Percentiles rank a stretch among this genome's conserved stretches.
Conservation (phyloP, 305 asterid genomes). For the Solanum chacoense region DNA sequence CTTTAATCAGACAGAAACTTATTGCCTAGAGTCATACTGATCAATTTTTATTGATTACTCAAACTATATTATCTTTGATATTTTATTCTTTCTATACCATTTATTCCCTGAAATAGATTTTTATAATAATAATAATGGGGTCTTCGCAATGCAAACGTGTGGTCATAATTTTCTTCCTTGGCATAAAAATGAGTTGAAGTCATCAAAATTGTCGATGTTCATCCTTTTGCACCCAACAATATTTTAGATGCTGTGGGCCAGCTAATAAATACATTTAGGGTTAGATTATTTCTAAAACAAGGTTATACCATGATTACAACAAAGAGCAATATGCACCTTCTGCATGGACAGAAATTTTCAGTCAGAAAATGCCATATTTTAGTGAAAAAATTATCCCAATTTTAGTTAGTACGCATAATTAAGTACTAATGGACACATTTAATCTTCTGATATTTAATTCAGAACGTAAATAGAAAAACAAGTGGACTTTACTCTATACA, state of each 20-base stretch:
- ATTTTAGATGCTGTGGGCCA: not conserved
- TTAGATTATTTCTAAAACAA: not conserved
- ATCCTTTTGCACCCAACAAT: not conserved
- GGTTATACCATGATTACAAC: not conserved
- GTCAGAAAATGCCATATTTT: not conserved
- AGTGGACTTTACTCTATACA: not conserved
- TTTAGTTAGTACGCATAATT: not conserved
- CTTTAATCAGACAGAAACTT: not conserved
- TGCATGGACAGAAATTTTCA: not conserved
- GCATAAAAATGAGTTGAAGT: not conserved
- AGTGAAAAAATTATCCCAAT: not conserved
- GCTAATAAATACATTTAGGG: not conserved
- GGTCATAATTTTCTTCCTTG: not conserved
- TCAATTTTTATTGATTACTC: not conserved
- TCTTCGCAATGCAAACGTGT: not conserved
- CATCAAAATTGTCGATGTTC: not conserved
- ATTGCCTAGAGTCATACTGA: not conserved
- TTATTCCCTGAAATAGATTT: not conserved
- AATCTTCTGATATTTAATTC: not conserved
- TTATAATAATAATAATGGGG: not conserved
- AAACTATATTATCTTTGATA: not conserved
- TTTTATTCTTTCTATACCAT: not conserved
- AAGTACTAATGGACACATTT: not conserved
- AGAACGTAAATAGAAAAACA: not conserved
- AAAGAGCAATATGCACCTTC: not conserved